Conservation (phyloP, 2,329 filamentous ascomycete genomes). For the Sporothrix brunneoviolacea region DNA sequence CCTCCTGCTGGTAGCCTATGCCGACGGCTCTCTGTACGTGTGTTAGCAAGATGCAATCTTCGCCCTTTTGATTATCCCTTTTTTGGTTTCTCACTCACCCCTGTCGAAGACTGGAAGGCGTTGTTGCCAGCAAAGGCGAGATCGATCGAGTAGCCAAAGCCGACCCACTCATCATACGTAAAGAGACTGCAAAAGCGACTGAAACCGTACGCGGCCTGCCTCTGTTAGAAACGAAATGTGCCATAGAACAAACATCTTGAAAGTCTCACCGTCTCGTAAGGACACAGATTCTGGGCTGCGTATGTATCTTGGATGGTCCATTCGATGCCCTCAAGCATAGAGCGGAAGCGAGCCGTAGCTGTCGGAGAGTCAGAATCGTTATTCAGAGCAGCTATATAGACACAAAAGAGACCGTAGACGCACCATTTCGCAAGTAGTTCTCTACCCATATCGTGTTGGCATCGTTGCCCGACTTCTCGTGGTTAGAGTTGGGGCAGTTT, state of each 20-base stretch:
- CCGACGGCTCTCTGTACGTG: constrained; percentile 55
- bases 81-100: constrained; percentile 31
- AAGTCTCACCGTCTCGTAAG: constrained; percentile 58
- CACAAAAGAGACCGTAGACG: constrained; percentile 13
- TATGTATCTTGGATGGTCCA: constrained; percentile 60
- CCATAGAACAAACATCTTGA: neutral
- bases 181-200: constrained; percentile 69
- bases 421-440: constrained; percentile 57
- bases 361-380: constrained; percentile 1
- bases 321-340: constrained; percentile 49
- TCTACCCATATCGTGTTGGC: constrained; percentile 54
- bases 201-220: constrained; percentile 61
- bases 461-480: constrained; percentile 44
- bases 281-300: constrained; percentile 64
- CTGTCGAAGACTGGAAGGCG: constrained; percentile 58
- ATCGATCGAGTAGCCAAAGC: constrained; percentile 65
- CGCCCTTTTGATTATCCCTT: neutral
- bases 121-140: constrained; percentile 56
- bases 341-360: constrained; percentile 54
- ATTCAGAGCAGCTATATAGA: neutral
- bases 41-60: neutral
- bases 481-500: constrained; percentile 56
- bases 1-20: constrained; percentile 66
- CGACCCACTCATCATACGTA: constrained; percentile 66
- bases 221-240: neutral